Evolutionary conservation across 257 asterid species (phyloP).

Genomic region (Primulina tabacum): DNA sequence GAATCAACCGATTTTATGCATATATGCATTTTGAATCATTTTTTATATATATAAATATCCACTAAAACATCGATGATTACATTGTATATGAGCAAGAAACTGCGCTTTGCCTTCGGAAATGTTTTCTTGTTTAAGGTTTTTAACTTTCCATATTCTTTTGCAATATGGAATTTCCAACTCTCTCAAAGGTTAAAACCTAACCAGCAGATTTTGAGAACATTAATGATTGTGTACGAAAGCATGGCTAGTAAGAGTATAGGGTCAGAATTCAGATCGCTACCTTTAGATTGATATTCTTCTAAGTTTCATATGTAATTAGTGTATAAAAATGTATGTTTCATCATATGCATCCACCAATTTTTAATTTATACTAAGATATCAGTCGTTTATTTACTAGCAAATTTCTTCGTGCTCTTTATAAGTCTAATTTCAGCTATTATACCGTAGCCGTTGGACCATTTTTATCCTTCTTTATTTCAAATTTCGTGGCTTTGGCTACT

Average conservation of each 20-base stretch:
- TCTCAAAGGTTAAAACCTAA: background rate
- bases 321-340: background rate
- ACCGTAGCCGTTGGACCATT: constrained; percentile 19
- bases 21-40: background rate
- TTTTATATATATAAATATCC: background rate
- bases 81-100: background rate
- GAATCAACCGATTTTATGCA: no score
- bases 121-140: background rate
- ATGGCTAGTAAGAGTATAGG: background rate
- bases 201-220: background rate
- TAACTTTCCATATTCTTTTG: background rate
- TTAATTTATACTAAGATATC: background rate
- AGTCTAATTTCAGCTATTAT: constrained; percentile 5
- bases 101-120: background rate
- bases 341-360: background rate
- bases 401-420: constrained; percentile 3
- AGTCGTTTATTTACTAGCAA: background rate
- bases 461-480: constrained; percentile 8
- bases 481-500: constrained; percentile 23
- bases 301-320: background rate
- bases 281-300: background rate
- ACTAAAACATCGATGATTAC: background rate
- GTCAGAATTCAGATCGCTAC: background rate
- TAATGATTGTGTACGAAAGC: no score
- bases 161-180: background rate